Evolutionary conservation across 768 basidiomycete genomes (phyloP).

Genomic region (Russula earlei): DNA sequence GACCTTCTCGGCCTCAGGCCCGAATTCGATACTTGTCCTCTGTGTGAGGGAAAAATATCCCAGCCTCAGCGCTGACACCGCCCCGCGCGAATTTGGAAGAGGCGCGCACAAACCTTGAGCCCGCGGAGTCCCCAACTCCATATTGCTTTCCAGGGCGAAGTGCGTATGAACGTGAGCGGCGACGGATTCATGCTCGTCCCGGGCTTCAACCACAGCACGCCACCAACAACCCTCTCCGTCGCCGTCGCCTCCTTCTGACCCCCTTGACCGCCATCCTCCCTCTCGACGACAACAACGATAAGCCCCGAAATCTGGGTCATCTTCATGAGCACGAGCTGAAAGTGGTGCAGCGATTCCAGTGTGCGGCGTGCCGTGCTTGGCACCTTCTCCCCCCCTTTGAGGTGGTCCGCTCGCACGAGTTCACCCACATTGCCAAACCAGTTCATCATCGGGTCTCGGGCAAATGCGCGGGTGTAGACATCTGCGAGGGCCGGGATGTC

Average conservation of each 20-base stretch:
- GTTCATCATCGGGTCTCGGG: conserved; percentile 21
- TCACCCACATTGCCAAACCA: conserved; percentile 17
- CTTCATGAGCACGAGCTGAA: conserved; percentile 15
- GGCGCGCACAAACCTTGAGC: conserved; percentile 1
- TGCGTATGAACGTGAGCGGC: conserved; percentile 9
- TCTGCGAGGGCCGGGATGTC: conserved; percentile 11
- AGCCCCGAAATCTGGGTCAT: conserved; percentile 12
- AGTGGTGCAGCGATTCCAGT: conserved; percentile 6
- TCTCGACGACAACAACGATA: conserved; percentile 13
- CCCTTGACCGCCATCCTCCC: conserved; percentile 1
- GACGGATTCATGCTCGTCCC: conserved; percentile 14
- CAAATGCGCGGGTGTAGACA: conserved; percentile 10
- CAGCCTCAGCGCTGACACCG: too few species aligned
- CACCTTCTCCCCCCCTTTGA: not conserved
- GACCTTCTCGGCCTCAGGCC: conserved; percentile 11
- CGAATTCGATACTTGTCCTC: conserved; percentile 5
- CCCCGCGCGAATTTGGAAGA: not conserved
- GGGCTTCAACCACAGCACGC: conserved; percentile 20
- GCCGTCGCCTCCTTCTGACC: not conserved
- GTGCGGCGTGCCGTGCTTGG: not conserved
- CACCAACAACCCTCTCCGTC: conserved; percentile 18
- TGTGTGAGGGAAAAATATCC: not conserved
- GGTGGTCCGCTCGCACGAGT: not conserved
- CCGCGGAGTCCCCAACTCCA: conserved; percentile 17
- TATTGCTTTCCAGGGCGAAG: conserved; percentile 11